Base-by-base conservation (phyloP, 2,329 filamentous ascomycete genomes). In the Colletotrichum caudatum region DNA sequence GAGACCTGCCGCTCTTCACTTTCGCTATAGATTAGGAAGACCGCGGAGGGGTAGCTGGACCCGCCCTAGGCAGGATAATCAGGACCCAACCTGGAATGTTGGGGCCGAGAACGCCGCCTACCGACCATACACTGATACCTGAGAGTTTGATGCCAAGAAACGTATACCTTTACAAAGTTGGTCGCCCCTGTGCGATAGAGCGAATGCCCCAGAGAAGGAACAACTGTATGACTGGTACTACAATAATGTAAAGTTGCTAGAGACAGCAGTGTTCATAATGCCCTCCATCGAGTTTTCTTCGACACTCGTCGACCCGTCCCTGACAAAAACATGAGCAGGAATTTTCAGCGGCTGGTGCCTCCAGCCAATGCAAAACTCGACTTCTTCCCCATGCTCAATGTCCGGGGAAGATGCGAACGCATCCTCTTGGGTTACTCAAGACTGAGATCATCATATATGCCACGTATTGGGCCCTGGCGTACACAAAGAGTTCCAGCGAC, bases 401-500 rank as follows among this genome's bases (percentile, higher is more conserved):
- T 18, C 35, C 2, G 7, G 14, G 14, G 5, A 29, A 16, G 16
- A 8, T 23, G 29, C 9, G 11, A 35, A 23, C 33, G 44, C 33
- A 64, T 59, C 26, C 20, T 29, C 26, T 46, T 23, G 23, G 51
- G 18, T 37, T 37, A 20, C 18, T 18, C 4, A n/a, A 16, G 20
- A 41, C 29, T 33, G 3, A 4, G 11, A 20, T 35, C 29, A 56
- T 50, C 5, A 66, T 20, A 58, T 16, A 51, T 68, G 69, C 73
- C 71, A 73, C 1, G 64, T 48, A 18, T 65, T 41, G 23, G 26
- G 53, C 8, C 51, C 73, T 18, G 67, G 69, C 1, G 76, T 75
- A 58, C 82, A 84, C 18, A 84, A 63, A 18, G 77, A 74, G n/a
- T 76, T 74, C 79, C 80, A 80, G 14, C 75, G 76, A 8, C 75